Conservation (phyloP, 257 asterid genomes). For the Ilex aquifolium region DNA sequence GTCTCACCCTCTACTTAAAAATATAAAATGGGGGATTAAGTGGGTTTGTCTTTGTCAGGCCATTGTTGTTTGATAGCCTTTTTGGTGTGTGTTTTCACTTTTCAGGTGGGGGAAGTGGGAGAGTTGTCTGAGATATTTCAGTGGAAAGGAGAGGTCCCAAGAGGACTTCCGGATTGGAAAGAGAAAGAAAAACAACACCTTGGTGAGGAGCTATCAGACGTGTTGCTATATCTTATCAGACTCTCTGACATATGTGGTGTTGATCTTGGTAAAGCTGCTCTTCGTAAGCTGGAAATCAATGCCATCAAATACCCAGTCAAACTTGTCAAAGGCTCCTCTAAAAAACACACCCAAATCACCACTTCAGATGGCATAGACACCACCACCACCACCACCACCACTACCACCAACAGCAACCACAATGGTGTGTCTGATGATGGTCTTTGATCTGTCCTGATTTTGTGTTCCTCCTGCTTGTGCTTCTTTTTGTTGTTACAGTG, state of each 20-base stretch:
- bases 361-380: too few relatives aligned
- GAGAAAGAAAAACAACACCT: conserved; percentile 49
- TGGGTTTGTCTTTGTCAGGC: background rate
- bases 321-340: conserved; percentile 35
- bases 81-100: background rate
- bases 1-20: too few relatives aligned
- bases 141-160: conserved; percentile 73
- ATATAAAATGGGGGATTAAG: too few relatives aligned
- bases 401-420: too few relatives aligned
- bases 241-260: conserved; percentile 57
- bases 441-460: background rate
- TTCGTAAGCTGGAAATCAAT: conserved; percentile 48
- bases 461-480: too few relatives aligned
- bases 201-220: conserved; percentile 67
- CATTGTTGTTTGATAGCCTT: too few relatives aligned
- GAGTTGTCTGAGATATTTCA: conserved; percentile 64
- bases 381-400: too few relatives aligned
- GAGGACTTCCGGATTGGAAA: conserved; percentile 53
- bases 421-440: too few relatives aligned
- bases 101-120: conserved; percentile 71
- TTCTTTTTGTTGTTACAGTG: too few relatives aligned
- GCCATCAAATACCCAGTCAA: conserved; percentile 51
- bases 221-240: conserved; percentile 49
- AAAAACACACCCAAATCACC: conserved; percentile 4
- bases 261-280: conserved; percentile 58